Percentiles rank a stretch among this genome's conserved stretches.
Conservation (phyloP, 1,284 basidiomycete species). For the Marasmius oreades region DNA sequence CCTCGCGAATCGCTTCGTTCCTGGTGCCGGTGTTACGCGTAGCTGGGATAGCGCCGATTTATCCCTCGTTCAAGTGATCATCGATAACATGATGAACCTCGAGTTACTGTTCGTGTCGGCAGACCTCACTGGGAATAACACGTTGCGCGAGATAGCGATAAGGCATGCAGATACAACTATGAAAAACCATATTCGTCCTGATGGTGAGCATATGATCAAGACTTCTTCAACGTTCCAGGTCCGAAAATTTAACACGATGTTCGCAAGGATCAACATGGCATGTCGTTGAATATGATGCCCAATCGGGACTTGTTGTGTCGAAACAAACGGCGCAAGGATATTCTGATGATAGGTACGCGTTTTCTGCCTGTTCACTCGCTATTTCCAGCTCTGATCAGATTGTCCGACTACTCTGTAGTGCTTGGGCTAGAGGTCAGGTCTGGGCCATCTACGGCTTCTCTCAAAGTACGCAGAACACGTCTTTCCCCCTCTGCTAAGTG, state of each 20-base stretch:
- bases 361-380: not conserved
- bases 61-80: slow-evolving; percentile 61
- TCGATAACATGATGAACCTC: slow-evolving; percentile 78
- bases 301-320: slow-evolving; percentile 53
- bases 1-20: slow-evolving; percentile 41
- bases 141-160: slow-evolving; percentile 55
- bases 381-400: not conserved
- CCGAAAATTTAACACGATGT: not conserved
- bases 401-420: slow-evolving; percentile 27
- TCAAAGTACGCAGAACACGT: slow-evolving; percentile 46
- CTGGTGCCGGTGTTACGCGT: slow-evolving; percentile 44
- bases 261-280: slow-evolving; percentile 59
- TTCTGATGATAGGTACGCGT: slow-evolving; percentile 44
- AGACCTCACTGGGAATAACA: slow-evolving; percentile 53
- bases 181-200: slow-evolving; percentile 58
- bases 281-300: slow-evolving; percentile 64
- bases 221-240: not conserved
- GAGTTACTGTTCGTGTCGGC: slow-evolving; percentile 58
- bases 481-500: not conserved
- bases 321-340: slow-evolving; percentile 61
- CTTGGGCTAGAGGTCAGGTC: slow-evolving; percentile 69
- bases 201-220: slow-evolving; percentile 38
- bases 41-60: slow-evolving; percentile 58
- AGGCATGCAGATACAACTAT: slow-evolving; percentile 66
- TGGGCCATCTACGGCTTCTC: slow-evolving; percentile 72